phyloP scores from a whole-genome alignment of 2,329 filamentous ascomycete species.

The Colletotrichum liriopes region DNA sequence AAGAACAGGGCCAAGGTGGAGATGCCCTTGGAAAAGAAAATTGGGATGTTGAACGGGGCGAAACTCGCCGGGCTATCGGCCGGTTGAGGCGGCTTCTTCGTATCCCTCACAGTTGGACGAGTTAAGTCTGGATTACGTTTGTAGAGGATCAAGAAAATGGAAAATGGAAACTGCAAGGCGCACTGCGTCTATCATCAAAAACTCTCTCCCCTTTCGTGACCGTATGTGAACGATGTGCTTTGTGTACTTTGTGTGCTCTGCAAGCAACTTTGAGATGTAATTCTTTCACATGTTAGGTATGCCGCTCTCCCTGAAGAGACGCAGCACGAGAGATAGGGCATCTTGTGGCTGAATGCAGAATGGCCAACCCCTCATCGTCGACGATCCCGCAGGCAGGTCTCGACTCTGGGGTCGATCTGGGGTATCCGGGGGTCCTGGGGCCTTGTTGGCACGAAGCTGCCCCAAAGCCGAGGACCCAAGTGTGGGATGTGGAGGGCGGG shows the following conservation, averaged over 20 bases:
- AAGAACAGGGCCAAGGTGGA: background rate
- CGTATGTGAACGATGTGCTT: background rate
- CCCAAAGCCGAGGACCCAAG: background rate
- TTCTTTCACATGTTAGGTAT: background rate
- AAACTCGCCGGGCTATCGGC: background rate
- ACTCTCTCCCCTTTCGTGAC: background rate
- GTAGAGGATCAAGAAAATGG: conserved; percentile 21
- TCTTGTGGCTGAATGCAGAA: background rate
- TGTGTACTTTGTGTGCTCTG: background rate
- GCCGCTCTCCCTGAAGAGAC: background rate
- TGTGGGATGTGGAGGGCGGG: background rate
- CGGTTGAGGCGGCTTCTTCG: background rate
- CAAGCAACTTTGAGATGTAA: background rate
- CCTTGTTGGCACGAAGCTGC: background rate
- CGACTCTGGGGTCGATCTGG: background rate
- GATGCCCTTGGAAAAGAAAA: background rate
- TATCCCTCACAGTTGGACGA: conserved; percentile 12
- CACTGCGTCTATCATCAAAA: conserved; percentile 6
- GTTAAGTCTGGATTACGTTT: conserved; percentile 17
- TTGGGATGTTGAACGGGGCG: background rate
- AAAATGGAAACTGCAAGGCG: conserved; percentile 14
- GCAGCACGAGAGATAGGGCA: background rate
- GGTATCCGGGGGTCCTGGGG: conserved; percentile 11
- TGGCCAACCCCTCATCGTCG: background rate
- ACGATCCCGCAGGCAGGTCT: background rate